Conservation (phyloP, 2,329 filamentous ascomycete genomes). For the Diaporthe citrichinensis region DNA sequence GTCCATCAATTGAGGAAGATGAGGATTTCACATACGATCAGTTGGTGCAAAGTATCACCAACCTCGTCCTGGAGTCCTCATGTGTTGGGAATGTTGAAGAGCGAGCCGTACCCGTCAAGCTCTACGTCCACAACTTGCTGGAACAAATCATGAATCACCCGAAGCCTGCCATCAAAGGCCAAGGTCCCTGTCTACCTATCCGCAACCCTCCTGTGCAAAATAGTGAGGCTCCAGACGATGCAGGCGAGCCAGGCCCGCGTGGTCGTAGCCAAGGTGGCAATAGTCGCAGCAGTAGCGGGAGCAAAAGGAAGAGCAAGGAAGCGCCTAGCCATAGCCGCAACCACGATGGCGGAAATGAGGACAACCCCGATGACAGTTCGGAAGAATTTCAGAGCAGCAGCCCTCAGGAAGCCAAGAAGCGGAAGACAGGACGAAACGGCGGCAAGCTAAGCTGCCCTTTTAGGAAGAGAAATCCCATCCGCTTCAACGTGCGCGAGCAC, state of each 20-base stretch:
- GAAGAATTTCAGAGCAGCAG: background rate
- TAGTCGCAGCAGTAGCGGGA: background rate
- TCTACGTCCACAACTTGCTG: conserved; percentile 4
- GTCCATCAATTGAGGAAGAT: background rate
- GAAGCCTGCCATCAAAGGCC: background rate
- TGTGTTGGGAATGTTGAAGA: conserved; percentile 4
- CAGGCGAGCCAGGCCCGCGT: background rate
- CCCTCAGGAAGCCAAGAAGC: background rate
- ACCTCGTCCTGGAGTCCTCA: background rate
- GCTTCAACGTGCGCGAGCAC: conserved; percentile 20
- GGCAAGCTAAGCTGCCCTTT: background rate
- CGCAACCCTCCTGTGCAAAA: background rate
- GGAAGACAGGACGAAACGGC: background rate
- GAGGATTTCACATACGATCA: background rate
- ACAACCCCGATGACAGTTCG: background rate
- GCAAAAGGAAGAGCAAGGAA: conserved; percentile 3
- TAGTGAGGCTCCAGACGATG: background rate
- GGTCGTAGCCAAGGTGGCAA: background rate
- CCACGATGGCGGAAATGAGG: background rate
- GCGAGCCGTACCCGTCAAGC: background rate
- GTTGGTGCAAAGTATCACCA: conserved; percentile 2
- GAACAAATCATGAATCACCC: conserved; percentile 4
- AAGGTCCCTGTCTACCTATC: background rate
- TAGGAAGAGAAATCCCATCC: conserved; percentile 9
- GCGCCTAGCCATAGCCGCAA: too few species aligned